These are phyloP conservation scores for Lentinula guzmanii DNA, from an alignment of 768 basidiomycete species.

Conservation along the genomic window DNA sequence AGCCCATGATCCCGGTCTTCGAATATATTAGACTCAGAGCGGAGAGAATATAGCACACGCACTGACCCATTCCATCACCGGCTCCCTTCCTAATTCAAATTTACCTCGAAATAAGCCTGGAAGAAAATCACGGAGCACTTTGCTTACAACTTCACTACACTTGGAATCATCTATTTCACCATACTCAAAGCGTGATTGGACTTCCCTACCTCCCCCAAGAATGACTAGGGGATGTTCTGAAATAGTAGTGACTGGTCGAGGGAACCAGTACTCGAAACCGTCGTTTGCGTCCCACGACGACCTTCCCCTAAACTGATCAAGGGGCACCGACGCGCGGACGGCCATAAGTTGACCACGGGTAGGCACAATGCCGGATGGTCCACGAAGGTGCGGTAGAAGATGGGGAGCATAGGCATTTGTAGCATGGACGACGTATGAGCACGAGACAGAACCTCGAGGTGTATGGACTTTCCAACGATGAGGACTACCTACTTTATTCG, in stretches of 20 bases:
- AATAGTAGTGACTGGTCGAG: slow-evolving; percentile 39
- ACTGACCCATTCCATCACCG: slow-evolving; percentile 80
- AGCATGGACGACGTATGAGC: slow-evolving; percentile 71
- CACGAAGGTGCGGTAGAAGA: slow-evolving; percentile 64
- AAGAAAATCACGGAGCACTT: slow-evolving; percentile 51
- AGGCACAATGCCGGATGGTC: slow-evolving; percentile 54
- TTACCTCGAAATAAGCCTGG: slow-evolving; percentile 50
- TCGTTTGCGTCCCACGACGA: slow-evolving; percentile 43
- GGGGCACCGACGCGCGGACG: slow-evolving; percentile 28
- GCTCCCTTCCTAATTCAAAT: slow-evolving; percentile 41
- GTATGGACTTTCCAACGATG: slow-evolving; percentile 55
- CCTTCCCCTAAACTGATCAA: slow-evolving; percentile 30
- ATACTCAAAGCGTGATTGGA: slow-evolving; percentile 38
- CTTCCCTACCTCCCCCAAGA: slow-evolving; percentile 63
- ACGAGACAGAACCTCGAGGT: slow-evolving; percentile 55
- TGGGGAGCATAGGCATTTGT: slow-evolving; percentile 82
- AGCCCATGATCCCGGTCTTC: slow-evolving; percentile 84
- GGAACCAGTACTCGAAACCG: slow-evolving; percentile 78
- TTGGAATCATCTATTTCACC: slow-evolving; percentile 53
- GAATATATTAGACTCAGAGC: background rate
- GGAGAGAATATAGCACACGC: background rate
- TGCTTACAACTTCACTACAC: slow-evolving; percentile 41
- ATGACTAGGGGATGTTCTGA: slow-evolving; percentile 51
- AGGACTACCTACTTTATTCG: slow-evolving; percentile 1
- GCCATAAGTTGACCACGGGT: slow-evolving; percentile 65